Conservation (phyloP, 768 basidiomycete genomes). For the Paxillus rubicundulus region DNA sequence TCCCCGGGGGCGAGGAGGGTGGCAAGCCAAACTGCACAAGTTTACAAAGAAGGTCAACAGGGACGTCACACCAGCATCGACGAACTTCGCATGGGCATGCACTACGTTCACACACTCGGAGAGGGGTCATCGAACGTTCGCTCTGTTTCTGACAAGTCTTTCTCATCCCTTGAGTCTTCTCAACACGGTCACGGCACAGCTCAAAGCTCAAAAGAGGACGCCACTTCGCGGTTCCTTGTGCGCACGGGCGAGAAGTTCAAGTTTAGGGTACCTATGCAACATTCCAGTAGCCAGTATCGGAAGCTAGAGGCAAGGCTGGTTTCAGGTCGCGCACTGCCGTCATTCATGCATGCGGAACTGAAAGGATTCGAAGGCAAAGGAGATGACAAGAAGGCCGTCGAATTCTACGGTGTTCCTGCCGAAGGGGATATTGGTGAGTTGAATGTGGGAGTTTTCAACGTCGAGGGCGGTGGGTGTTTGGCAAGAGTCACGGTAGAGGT, state of each 20-base stretch:
- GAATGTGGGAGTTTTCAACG: conserved; percentile 53
- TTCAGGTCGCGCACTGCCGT: conserved; percentile 52
- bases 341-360: conserved; percentile 54
- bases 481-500: conserved; percentile 59
- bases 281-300: conserved; percentile 26
- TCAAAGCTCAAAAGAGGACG: conserved; percentile 24
- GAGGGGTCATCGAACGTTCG: conserved; percentile 40
- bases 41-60: conserved; percentile 40
- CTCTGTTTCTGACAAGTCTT: conserved; percentile 44
- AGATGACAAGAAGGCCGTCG: conserved; percentile 47
- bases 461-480: conserved; percentile 49
- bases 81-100: conserved; percentile 66
- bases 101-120: conserved; percentile 69
- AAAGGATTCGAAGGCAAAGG: conserved; percentile 33
- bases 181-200: conserved; percentile 35
- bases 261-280: conserved; percentile 49
- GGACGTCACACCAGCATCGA: conserved; percentile 48
- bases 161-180: conserved; percentile 63
- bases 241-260: conserved; percentile 58
- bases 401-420: conserved; percentile 54
- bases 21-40: conserved; percentile 64
- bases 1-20: conserved; percentile 40
- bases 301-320: conserved; percentile 48
- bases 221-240: conserved; percentile 43
- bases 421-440: conserved; percentile 52